Base-by-base conservation (phyloP, 306 rosid species). In the Castanospermum australe region DNA sequence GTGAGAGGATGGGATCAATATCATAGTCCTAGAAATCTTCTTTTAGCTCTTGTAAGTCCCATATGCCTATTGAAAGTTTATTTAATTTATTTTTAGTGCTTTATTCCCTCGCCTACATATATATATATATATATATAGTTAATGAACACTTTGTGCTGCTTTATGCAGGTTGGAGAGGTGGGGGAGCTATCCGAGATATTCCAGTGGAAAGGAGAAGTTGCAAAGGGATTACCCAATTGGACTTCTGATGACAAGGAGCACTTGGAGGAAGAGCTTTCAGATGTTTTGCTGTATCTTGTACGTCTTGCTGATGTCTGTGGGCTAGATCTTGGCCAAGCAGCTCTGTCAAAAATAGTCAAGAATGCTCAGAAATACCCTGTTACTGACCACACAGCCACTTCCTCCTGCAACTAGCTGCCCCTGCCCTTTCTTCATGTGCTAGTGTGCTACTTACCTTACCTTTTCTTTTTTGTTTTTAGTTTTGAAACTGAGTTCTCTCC, bases 141-240 rank as follows among this genome's bases (percentile, higher is more conserved):
- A 13, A 60, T 50, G 67, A 30, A 67, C 21, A 17, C 8, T 12
- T 3, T 78, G 25, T 64, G 11, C 13, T 28, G 50, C 1, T 76
- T 51, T 83, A 1, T 82, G 67, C 64, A 90, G 97, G 97, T 90
- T 10, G 97, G 93, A 52, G 95, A 92, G 59, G 95, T 92, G 50
- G 97, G 97, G 50, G 97, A 92, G 73, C 63, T 91, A 7, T 91
- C 91, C 10, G 96, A 91, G 89, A 91, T 91, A 12, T 91, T 89
- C 55, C 96, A 92, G 52, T 92, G 97, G 97, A 92, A 87, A 75
- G 97, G 97, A 22, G 97, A 92, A 83, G 97, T 92, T 14, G 95
- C 84, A 54, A 90, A 81, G 83, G 97, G 97, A 12, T 71, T 92
- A 9, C 97, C 97, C 2, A 79, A 92, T 62, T 92, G 97, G 95